Evolutionary conservation across 2,329 filamentous ascomycete species (phyloP), one percentile per base, ranked within the genome.

Genomic region (Ophiocordyceps polyrhachis-furcata): DNA sequence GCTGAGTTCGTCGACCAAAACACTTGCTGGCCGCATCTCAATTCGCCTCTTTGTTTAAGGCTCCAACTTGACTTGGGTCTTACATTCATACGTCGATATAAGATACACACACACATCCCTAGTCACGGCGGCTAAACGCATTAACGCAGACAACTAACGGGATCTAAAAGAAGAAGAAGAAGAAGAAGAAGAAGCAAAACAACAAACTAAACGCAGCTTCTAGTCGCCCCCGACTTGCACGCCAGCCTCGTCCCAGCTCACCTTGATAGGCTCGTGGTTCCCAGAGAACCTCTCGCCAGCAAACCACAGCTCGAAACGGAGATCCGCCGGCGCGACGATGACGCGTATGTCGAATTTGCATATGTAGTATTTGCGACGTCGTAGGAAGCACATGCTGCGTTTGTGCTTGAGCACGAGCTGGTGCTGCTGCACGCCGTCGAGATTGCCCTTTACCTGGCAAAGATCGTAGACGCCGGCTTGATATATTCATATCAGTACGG

Each of bases 311-410:
- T 65, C 62, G 41, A 68, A 68, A 6, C 56, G 52, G 32, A 79
- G 56, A 46, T 79, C 74, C 0, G 75, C 68, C 1, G 70, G 66
- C 1, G 70, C 72, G 4, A 72, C 67, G 32, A 74, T 61, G 4
- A 74, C 71, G 45, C 72, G 66, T 0, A 78, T 65, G 43, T 73
- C 69, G 44, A 68, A 68, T 7, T 55, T 56, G 41, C 61, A 65
- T 4, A 64, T 49, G 40, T 62, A 67, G 45, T 58, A 68, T 37
- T 55, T 60, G 43, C 57, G 55, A 9, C 62, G 58, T 15, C 53
- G 55, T 8, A 51, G 51, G 44, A 63, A 60, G 17, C 60, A 57
- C 0, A 52, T 55, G 2, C 56, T 52, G 4, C 59, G 49, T 41
- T 64, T 63, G 41, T 63, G 52, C 47, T 62, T 65, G 32, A 56